Percentiles rank a stretch among this genome's conserved stretches.
Conservation (phyloP, 441 rosid genomes). For the Flueggea neowawraea region DNA sequence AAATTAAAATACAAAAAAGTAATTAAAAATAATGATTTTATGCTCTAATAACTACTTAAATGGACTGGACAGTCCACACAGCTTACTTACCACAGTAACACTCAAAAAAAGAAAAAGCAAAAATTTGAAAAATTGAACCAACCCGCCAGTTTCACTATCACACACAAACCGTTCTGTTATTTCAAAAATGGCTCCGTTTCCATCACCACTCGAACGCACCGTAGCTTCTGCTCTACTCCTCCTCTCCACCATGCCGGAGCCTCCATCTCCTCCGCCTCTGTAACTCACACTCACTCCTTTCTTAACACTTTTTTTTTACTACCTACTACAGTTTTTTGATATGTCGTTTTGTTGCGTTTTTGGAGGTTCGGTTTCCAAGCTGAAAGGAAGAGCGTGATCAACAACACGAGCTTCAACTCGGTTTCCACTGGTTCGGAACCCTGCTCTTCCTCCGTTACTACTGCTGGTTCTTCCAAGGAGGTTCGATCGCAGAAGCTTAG, state of each 20-base stretch:
- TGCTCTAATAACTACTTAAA: too few relatives aligned
- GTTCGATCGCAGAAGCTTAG: constrained; percentile 28
- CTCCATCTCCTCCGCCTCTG: constrained; percentile 21
- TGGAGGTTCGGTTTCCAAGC: constrained; percentile 23
- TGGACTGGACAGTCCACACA: too few relatives aligned
- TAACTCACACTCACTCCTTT: constrained; percentile 6
- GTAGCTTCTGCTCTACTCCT: constrained; percentile 91
- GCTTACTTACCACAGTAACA: too few relatives aligned
- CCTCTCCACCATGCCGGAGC: constrained; percentile 36
- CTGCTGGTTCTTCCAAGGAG: constrained; percentile 28
- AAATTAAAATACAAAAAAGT: too few relatives aligned
- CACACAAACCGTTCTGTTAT: not conserved
- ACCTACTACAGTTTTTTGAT: not conserved
- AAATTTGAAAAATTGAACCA: too few relatives aligned
- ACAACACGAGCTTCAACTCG: constrained; percentile 27
- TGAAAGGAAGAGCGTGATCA: constrained; percentile 22
- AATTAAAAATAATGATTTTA: too few relatives aligned
- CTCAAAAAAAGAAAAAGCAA: constrained; percentile 1
- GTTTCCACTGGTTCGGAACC: constrained; percentile 40
- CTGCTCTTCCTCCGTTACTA: constrained; percentile 37
- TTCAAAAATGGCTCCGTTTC: constrained; percentile 45
- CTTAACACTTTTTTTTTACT: not conserved
- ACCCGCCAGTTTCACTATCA: constrained; percentile 54
- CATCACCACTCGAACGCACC: constrained; percentile 54
- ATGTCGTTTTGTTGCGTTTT: not conserved